Evolutionary conservation across 495 filamentous ascomycete species (phyloP).

Genomic region (Hypoxylon fuscum): DNA sequence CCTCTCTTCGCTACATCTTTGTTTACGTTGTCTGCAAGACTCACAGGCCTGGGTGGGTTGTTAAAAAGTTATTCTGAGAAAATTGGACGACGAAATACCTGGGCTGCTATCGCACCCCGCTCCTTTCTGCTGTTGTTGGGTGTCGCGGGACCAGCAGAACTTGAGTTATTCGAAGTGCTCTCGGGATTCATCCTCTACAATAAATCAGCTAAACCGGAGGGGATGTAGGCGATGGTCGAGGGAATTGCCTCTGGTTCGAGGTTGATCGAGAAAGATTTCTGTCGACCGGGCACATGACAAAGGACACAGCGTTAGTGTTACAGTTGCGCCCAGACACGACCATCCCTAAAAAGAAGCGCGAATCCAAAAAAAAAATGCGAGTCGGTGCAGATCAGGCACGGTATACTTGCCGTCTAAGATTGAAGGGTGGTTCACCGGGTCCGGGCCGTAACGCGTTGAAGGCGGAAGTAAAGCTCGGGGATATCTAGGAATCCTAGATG

Average conservation of each 20-base stretch:
- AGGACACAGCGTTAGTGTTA: constrained; percentile 30
- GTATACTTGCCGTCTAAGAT: constrained; percentile 31
- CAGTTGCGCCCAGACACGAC: constrained; percentile 36
- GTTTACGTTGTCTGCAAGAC: constrained; percentile 85
- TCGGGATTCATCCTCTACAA: constrained; percentile 41
- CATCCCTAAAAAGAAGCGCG: constrained; percentile 31
- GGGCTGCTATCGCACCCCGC: constrained; percentile 59
- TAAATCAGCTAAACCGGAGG: constrained; percentile 16
- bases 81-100: constrained; percentile 44
- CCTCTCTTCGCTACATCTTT: constrained; percentile 89
- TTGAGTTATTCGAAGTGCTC: constrained; percentile 35
- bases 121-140: constrained; percentile 50
- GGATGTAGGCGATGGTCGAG: constrained; percentile 18
- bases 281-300: constrained; percentile 39
- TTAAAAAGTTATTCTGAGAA: constrained; percentile 2
- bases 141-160: constrained; percentile 43
- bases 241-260: constrained; percentile 25
- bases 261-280: constrained; percentile 35
- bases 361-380: constrained; percentile 24
- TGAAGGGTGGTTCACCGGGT: constrained; percentile 33
- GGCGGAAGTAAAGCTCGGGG: constrained; percentile 29
- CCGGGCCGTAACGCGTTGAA: constrained; percentile 38
- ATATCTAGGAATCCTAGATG: constrained; percentile 28
- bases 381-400: constrained; percentile 30
- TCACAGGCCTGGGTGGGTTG: constrained; percentile 68